Evolutionary conservation across 805 yeast genomes (phyloP).

Genomic region (Wickerhamiella dianesei): DNA sequence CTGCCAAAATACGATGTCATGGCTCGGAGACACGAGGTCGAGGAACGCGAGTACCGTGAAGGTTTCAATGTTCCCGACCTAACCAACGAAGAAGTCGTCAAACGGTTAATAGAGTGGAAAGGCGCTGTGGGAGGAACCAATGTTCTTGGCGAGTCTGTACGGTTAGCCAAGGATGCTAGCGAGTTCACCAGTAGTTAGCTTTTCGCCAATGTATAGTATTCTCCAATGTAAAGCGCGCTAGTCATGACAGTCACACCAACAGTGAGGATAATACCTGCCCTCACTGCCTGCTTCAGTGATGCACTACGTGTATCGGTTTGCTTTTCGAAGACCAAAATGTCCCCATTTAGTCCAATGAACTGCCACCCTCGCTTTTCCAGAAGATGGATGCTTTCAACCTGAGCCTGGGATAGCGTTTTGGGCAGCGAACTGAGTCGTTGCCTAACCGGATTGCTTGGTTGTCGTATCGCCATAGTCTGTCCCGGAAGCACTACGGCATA

Average conservation of each 20-base stretch:
- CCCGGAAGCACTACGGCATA: conserved; percentile 10
- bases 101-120: conserved; percentile 57
- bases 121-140: conserved; percentile 59
- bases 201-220: conserved; percentile 1
- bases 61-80: conserved; percentile 68
- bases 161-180: conserved; percentile 8
- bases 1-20: conserved; percentile 53
- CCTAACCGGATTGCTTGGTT: conserved; percentile 5
- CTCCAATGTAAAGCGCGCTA: conserved; percentile 9
- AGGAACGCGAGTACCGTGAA: conserved; percentile 44
- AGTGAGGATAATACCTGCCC: conserved; percentile 2
- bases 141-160: conserved; percentile 7
- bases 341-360: conserved; percentile 34
- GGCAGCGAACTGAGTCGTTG: neutral
- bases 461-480: conserved; percentile 2
- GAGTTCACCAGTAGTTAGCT: neutral
- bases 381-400: conserved; percentile 26
- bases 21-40: conserved; percentile 49
- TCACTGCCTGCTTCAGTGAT: conserved; percentile 1
- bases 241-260: conserved; percentile 10
- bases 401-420: conserved; percentile 4
- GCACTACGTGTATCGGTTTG: conserved; percentile 1
- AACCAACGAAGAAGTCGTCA: conserved; percentile 44
- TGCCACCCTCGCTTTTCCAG: conserved; percentile 39
- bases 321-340: conserved; percentile 29